These are phyloP conservation scores for Saposhnikovia divaricata DNA, from an alignment of 129 eudicot genomes.

Conservation along the genomic window DNA sequence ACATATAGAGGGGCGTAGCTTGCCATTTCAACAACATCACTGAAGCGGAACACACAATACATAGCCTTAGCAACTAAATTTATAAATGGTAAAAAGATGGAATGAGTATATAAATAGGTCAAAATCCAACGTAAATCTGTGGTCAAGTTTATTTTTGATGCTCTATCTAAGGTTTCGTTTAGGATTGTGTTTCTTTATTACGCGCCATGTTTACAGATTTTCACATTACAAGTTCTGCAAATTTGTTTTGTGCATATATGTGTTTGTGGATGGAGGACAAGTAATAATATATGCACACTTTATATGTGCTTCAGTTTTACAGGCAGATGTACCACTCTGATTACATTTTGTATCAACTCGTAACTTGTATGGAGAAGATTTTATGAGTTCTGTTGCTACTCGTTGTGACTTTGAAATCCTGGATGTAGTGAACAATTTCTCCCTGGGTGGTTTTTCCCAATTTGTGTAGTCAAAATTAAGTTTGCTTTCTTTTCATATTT, in stretches of 20 bases:
- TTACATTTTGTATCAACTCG: background rate
- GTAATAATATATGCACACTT: background rate
- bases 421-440: background rate
- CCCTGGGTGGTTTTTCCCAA: background rate
- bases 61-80: background rate
- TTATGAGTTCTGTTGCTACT: background rate
- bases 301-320: background rate
- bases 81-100: background rate
- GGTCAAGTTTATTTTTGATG: background rate
- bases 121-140: background rate
- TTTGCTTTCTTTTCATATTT: no score
- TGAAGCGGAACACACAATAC: slow-evolving; percentile 25
- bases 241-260: no score
- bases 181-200: background rate
- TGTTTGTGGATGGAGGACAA: no score
- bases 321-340: background rate
- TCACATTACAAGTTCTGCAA: no score
- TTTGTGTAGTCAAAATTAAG: no score
- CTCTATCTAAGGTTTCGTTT: background rate
- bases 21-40: slow-evolving; percentile 80
- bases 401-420: background rate
- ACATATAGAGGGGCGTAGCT: slow-evolving; percentile 88
- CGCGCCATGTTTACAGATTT: no score
- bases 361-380: background rate
- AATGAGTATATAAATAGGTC: background rate